Evolutionary conservation across 371 early-diverging fungal species (phyloP).

Genomic region (Nosema muscidifuracis): DNA sequence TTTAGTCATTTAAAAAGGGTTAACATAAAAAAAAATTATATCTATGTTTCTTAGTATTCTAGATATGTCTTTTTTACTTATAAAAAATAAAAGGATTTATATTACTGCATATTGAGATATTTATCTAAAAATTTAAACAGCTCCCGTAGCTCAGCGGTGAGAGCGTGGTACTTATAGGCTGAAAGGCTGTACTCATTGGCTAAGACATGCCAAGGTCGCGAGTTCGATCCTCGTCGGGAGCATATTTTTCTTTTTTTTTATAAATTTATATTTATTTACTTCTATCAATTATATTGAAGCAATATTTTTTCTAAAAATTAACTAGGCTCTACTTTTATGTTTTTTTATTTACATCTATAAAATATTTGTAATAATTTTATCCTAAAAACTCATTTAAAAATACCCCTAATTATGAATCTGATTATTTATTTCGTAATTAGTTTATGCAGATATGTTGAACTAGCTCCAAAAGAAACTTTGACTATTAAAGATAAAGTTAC

Average conservation of each 20-base stretch:
- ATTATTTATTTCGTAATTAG: slow-evolving; percentile 5
- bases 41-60: too few relatives aligned
- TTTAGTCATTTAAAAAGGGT: background rate
- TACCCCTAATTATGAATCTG: slow-evolving; percentile 23
- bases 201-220: slow-evolving; percentile 52
- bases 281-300: too few relatives aligned
- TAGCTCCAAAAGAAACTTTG: slow-evolving; percentile 35
- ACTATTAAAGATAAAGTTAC: slow-evolving; percentile 33
- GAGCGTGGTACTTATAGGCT: slow-evolving; percentile 52
- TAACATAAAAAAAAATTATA: too few relatives aligned
- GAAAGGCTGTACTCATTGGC: slow-evolving; percentile 36
- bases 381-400: background rate
- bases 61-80: too few relatives aligned
- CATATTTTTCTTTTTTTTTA: slow-evolving; percentile 17
- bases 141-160: slow-evolving; percentile 53
- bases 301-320: too few relatives aligned
- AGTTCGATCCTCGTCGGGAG: slow-evolving; percentile 49
- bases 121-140: too few relatives aligned
- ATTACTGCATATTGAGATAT: too few relatives aligned
- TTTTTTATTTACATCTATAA: too few relatives aligned
- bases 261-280: background rate
- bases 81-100: too few relatives aligned
- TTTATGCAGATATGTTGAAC: slow-evolving; percentile 28
- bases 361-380: too few relatives aligned
- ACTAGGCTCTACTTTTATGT: too few relatives aligned